Evolutionary conservation across 1,139 yeast genomes (phyloP).

Genomic region (Zygoascus meyerae): DNA sequence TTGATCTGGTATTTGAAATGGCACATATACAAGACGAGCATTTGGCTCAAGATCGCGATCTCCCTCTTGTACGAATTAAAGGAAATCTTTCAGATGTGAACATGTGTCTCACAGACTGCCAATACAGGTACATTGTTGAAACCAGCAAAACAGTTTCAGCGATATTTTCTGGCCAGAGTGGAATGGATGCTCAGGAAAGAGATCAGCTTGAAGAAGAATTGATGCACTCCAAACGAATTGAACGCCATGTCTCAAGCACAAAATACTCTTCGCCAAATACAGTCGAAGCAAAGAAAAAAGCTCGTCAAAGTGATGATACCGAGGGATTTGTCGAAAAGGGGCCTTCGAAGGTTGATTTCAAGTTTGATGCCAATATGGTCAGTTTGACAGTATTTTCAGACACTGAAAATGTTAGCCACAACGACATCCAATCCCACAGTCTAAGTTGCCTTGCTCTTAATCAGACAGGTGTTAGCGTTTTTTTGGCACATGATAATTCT

Average conservation of each 20-base stretch:
- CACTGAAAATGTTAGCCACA: constrained; percentile 40
- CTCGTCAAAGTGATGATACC: background rate
- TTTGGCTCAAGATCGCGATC: constrained; percentile 24
- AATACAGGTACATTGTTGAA: constrained; percentile 53
- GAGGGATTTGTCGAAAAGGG: background rate
- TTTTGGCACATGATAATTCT: constrained; percentile 50
- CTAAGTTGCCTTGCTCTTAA: constrained; percentile 63
- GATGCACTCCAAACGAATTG: constrained; percentile 19
- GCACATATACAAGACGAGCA: constrained; percentile 44
- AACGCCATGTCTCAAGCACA: too few relatives aligned
- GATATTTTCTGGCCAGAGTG: constrained; percentile 45
- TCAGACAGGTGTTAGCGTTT: constrained; percentile 47
- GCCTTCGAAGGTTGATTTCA: constrained; percentile 20
- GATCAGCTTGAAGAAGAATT: constrained; percentile 41
- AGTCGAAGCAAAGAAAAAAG: background rate
- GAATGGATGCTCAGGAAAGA: constrained; percentile 53
- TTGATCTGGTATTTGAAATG: constrained; percentile 61
- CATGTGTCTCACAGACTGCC: constrained; percentile 70
- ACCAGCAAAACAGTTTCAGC: constrained; percentile 53
- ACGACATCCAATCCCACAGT: constrained; percentile 35
- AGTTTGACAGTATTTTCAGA: constrained; percentile 60
- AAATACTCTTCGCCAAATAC: too few relatives aligned
- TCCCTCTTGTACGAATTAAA: constrained; percentile 49
- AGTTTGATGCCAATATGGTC: constrained; percentile 55
- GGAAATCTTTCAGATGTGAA: constrained; percentile 66